Percentiles rank a stretch among this genome's conserved stretches.
phyloP scores from a whole-genome alignment of 2,329 filamentous ascomycete genomes.

The Talaromyces rugulosus region DNA sequence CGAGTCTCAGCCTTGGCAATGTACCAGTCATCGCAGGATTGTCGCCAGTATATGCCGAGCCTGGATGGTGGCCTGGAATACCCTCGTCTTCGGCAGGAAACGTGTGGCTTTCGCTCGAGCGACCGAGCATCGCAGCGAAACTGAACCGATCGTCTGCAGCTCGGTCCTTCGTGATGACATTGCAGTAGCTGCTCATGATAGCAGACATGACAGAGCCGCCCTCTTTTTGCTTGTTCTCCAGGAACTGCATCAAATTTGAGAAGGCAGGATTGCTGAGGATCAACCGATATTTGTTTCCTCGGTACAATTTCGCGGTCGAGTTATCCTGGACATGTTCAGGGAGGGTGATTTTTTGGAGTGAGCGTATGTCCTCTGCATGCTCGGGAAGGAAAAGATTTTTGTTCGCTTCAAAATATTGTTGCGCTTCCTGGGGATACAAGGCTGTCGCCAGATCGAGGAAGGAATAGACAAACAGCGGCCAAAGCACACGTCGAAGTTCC shows the following conservation, averaged over 20 bases:
- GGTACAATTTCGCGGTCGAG: conserved; percentile 72
- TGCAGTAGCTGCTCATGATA: conserved; percentile 61
- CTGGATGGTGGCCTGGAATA: conserved; percentile 63
- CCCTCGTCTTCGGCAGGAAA: conserved; percentile 64
- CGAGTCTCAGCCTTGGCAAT: conserved; percentile 66
- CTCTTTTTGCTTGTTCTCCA: conserved; percentile 79
- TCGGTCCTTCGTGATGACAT: conserved; percentile 57
- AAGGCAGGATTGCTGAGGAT: conserved; percentile 84
- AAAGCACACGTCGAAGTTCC: conserved; percentile 80
- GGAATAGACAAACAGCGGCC: conserved; percentile 92
- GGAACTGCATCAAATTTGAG: conserved; percentile 76
- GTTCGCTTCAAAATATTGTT: conserved; percentile 67
- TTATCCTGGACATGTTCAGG: conserved; percentile 77
- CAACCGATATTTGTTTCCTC: conserved; percentile 80
- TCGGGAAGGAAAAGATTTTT: conserved; percentile 68
- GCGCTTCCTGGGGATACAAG: conserved; percentile 67
- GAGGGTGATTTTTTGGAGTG: conserved; percentile 68
- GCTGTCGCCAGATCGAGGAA: conserved; percentile 75
- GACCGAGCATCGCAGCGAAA: conserved; percentile 56
- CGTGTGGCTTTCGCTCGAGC: conserved; percentile 51
- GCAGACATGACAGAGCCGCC: conserved; percentile 75
- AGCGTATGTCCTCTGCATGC: conserved; percentile 75
- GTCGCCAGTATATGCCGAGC: conserved; percentile 57
- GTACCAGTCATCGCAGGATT: conserved; percentile 55
- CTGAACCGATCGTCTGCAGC: conserved; percentile 55